phyloP scores from a whole-genome alignment of 1,284 basidiomycete species.

The Ganoderma lucidum region DNA sequence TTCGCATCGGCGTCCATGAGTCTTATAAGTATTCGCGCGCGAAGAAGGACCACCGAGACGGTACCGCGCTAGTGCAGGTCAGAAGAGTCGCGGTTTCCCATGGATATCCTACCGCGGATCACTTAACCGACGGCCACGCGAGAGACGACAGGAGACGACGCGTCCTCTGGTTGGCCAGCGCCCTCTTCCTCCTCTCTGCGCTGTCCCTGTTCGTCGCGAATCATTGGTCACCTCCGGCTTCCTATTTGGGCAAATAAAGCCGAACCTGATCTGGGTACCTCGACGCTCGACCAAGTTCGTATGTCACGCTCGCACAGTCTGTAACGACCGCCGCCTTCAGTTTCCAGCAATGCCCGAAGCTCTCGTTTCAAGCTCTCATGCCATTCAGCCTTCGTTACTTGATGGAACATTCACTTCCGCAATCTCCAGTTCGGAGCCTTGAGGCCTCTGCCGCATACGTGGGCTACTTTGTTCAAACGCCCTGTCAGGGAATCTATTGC shows the following conservation, averaged over 20 bases:
- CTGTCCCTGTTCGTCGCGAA: constrained; percentile 7
- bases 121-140: constrained; percentile 17
- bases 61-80: constrained; percentile 31
- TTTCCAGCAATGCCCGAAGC: constrained; percentile 17
- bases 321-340: constrained; percentile 4
- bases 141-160: constrained; percentile 16
- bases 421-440: constrained; percentile 15
- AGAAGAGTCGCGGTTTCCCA: constrained; percentile 25
- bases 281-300: neutral
- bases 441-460: constrained; percentile 14
- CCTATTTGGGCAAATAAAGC: constrained; percentile 2
- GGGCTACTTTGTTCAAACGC: constrained; percentile 27
- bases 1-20: constrained; percentile 28
- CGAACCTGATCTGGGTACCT: constrained; percentile 5
- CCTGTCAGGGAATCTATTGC: constrained; percentile 14
- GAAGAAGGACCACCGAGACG: constrained; percentile 28
- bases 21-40: constrained; percentile 29
- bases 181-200: neutral
- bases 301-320: constrained; percentile 2
- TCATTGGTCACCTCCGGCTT: neutral
- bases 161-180: constrained; percentile 18
- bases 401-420: constrained; percentile 16
- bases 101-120: constrained; percentile 24
- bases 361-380: constrained; percentile 22
- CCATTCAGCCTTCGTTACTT: constrained; percentile 14